Evolutionary conservation across 2,329 filamentous ascomycete species (phyloP).

Genomic region (Cercospora sp.): DNA sequence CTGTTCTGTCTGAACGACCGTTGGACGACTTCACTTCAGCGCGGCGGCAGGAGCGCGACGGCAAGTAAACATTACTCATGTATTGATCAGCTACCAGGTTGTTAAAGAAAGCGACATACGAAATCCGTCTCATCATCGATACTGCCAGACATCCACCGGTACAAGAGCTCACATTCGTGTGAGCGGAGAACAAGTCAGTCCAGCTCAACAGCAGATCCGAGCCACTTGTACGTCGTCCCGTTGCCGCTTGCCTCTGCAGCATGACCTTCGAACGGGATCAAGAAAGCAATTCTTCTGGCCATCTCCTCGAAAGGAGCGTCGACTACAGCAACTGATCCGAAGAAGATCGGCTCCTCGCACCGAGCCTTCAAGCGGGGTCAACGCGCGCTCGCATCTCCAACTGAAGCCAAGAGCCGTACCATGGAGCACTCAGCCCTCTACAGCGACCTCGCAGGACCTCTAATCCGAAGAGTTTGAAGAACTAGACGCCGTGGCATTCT

Average conservation of each 20-base stretch:
- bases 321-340: neutral
- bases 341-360: neutral
- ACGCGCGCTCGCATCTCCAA: too few species aligned
- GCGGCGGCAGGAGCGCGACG: neutral
- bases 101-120: neutral
- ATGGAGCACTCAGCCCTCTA: too few species aligned
- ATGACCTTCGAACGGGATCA: neutral
- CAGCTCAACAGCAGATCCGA: neutral
- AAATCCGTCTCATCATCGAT: neutral
- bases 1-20: neutral
- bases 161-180: neutral
- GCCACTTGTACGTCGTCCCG: too few species aligned
- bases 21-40: neutral
- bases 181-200: neutral
- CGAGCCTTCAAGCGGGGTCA: too few species aligned
- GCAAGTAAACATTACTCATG: neutral
- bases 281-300: neutral
- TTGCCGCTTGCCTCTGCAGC: neutral
- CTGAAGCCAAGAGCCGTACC: too few species aligned
- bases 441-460: too few species aligned
- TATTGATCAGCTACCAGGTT: neutral
- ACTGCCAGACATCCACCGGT: neutral
- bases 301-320: neutral
- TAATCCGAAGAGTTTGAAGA: neutral
- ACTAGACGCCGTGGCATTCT: neutral